A percentile compares a stretch with the other conserved stretches of the same genome.
phyloP scores from a whole-genome alignment of 106 monocot species.

The Dactylorhiza incarnata region DNA sequence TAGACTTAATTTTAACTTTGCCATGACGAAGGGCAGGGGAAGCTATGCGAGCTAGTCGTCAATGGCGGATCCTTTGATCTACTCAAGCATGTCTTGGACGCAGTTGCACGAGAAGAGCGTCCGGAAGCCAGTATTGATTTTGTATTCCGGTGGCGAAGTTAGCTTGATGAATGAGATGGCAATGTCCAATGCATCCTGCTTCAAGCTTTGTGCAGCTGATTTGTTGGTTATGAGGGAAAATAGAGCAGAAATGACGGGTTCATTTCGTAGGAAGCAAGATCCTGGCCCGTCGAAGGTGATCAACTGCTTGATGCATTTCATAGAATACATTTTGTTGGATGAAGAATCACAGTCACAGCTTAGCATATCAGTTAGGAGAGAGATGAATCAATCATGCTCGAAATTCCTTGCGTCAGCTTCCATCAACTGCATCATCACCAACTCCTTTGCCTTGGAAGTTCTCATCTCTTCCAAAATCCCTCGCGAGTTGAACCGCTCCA shows the following conservation, averaged over 20 bases:
- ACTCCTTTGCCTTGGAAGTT: background rate
- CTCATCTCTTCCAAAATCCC: background rate
- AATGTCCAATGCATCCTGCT: conserved; percentile 9
- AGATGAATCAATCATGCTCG: conserved; percentile 11
- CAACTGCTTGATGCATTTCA: conserved; percentile 8
- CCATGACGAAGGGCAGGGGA: background rate
- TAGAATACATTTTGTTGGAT: background rate
- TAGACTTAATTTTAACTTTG: too few relatives aligned
- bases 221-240: background rate
- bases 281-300: background rate
- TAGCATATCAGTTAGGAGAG: background rate
- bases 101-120: conserved; percentile 11
- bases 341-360: background rate
- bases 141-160: background rate
- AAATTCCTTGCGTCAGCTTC: background rate
- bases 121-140: background rate
- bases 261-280: background rate
- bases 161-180: conserved; percentile 1
- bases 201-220: background rate
- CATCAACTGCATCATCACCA: conserved; percentile 3
- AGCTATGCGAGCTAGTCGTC: conserved; percentile 1
- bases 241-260: background rate
- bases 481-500: background rate
- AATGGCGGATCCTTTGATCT: background rate
- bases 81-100: conserved; percentile 1